Evolutionary conservation across 2,329 filamentous ascomycete species (phyloP).

Genomic region (Metarhizium guizhouense): DNA sequence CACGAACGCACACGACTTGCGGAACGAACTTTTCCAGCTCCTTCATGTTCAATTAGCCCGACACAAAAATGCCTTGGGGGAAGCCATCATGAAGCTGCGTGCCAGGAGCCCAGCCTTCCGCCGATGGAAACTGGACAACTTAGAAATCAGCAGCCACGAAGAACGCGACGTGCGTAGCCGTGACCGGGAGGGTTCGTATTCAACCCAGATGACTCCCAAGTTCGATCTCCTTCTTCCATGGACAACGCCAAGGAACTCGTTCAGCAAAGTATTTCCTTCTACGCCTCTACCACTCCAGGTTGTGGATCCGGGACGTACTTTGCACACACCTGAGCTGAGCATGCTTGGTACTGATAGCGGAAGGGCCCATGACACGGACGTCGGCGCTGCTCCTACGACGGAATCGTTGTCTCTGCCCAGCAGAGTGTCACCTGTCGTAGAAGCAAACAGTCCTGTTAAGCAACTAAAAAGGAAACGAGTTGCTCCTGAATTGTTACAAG

Average conservation of each 20-base stretch:
- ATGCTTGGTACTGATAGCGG: neutral
- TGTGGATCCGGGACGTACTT: neutral
- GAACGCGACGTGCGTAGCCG: neutral
- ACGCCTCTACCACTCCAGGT: neutral
- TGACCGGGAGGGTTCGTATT: neutral
- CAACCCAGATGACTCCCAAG: conserved; percentile 2
- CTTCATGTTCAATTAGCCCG: conserved; percentile 49
- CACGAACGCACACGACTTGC: conserved; percentile 19
- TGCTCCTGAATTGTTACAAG: conserved; percentile 14
- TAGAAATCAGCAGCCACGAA: neutral
- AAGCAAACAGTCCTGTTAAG: conserved; percentile 12
- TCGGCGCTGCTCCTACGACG: neutral
- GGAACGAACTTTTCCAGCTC: conserved; percentile 40
- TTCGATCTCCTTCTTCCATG: neutral
- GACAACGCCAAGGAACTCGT: neutral
- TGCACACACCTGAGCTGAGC: neutral
- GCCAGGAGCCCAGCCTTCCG: conserved; percentile 40
- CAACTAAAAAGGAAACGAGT: conserved; percentile 19
- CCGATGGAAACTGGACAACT: conserved; percentile 15
- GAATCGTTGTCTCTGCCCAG: neutral
- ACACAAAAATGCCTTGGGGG: conserved; percentile 47
- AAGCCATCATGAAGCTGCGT: conserved; percentile 49
- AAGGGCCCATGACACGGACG: neutral
- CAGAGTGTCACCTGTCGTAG: neutral
- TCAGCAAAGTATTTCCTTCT: neutral